Evolutionary conservation across 768 basidiomycete genomes (phyloP).

Genomic region (Tylopilus subfusipes): DNA sequence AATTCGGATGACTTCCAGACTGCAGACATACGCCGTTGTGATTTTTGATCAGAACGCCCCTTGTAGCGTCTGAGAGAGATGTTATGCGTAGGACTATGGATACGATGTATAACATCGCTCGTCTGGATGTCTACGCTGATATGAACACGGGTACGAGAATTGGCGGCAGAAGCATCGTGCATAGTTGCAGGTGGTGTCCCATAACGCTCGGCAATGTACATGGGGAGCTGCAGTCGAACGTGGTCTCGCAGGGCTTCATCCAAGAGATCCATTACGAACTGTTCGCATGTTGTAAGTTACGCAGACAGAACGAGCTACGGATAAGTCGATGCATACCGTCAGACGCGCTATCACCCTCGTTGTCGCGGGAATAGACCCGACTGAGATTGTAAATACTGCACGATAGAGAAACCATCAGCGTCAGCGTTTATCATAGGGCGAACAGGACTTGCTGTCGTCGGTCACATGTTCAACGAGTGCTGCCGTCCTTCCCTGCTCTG

Average conservation of each 20-base stretch:
- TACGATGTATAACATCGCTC: constrained; percentile 38
- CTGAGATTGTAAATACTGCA: constrained; percentile 55
- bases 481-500: constrained; percentile 37
- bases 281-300: neutral
- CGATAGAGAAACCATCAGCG: neutral
- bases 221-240: constrained; percentile 53
- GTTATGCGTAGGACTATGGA: constrained; percentile 45
- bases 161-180: constrained; percentile 26
- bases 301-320: neutral
- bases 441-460: constrained; percentile 44
- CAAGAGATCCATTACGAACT: constrained; percentile 54
- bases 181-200: constrained; percentile 43
- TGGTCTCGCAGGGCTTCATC: constrained; percentile 47
- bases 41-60: constrained; percentile 33
- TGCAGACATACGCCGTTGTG: constrained; percentile 40
- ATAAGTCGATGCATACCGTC: constrained; percentile 37
- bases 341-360: constrained; percentile 39
- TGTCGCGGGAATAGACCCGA: constrained; percentile 48
- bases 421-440: neutral
- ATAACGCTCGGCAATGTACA: constrained; percentile 49
- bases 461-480: constrained; percentile 48
- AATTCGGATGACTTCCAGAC: constrained; percentile 39
- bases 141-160: constrained; percentile 34
- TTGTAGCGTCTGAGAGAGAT: constrained; percentile 35
- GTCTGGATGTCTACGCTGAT: constrained; percentile 49